phyloP scores from a whole-genome alignment of 169 alveolate species.

The Cryptosporidium sp. region DNA sequence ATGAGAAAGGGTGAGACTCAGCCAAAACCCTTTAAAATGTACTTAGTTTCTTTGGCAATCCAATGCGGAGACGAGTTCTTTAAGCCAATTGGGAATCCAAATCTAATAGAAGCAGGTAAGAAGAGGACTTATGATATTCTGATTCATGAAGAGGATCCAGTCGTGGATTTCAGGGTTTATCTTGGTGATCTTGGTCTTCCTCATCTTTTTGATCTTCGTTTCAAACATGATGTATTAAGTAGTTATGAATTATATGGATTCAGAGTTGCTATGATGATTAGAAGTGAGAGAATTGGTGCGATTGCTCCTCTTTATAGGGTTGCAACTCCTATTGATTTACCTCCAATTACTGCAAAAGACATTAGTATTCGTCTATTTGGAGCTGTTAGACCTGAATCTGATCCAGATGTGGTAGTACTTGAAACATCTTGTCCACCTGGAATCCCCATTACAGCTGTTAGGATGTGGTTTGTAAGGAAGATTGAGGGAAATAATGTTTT shows the following conservation, averaged over 20 bases:
- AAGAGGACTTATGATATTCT: constrained; percentile 57
- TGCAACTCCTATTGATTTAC: constrained; percentile 45
- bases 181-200: constrained; percentile 70
- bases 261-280: constrained; percentile 74
- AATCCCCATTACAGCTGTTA: constrained; percentile 59
- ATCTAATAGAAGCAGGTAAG: constrained; percentile 28
- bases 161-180: constrained; percentile 52
- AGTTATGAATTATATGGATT: constrained; percentile 67
- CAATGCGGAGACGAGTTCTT: constrained; percentile 74
- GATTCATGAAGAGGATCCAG: constrained; percentile 70
- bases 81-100: constrained; percentile 63
- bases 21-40: constrained; percentile 60
- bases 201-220: constrained; percentile 49
- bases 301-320: constrained; percentile 55
- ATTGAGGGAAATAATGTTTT: constrained; percentile 6
- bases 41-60: constrained; percentile 33
- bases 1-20: constrained; percentile 58
- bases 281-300: constrained; percentile 61
- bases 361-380: constrained; percentile 58
- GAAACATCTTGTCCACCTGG: constrained; percentile 66
- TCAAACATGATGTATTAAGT: constrained; percentile 48
- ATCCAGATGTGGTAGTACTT: constrained; percentile 43
- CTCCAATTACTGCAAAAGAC: constrained; percentile 73
- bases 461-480: constrained; percentile 75
- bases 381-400: constrained; percentile 69